These are phyloP conservation scores for Pyrrhoderma lamaoense DNA, from an alignment of 1,284 basidiomycete species.

Conservation along the genomic window DNA sequence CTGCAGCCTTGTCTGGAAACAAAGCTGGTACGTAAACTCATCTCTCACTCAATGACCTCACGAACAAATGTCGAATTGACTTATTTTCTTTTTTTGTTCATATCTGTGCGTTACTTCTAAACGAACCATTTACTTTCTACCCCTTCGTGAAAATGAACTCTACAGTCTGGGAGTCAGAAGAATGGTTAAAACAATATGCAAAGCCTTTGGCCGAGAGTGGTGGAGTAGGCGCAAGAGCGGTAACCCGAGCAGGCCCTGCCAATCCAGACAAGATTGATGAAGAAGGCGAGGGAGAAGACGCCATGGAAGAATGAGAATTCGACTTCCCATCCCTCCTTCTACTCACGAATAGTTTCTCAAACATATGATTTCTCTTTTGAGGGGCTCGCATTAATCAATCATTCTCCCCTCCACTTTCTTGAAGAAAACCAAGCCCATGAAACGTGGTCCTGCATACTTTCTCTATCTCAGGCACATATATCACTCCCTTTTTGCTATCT, in stretches of 20 bases:
- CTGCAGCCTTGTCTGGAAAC: constrained; percentile 57
- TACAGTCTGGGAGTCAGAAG: constrained; percentile 80
- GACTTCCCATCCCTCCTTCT: no score
- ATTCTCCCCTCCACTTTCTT: no score
- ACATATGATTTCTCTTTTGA: no score
- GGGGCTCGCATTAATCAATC: no score
- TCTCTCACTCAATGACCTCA: neutral
- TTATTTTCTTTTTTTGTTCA: constrained; percentile 8
- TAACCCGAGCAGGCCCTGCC: constrained; percentile 36
- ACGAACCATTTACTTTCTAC: neutral
- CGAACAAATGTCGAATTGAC: no score
- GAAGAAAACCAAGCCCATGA: no score
- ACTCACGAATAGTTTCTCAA: no score
- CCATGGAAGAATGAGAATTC: constrained; percentile 50
- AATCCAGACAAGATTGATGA: constrained; percentile 23
- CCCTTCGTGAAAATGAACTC: neutral
- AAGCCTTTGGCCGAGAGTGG: constrained; percentile 67
- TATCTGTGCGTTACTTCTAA: constrained; percentile 7
- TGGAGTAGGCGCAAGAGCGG: constrained; percentile 39
- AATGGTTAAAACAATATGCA: constrained; percentile 68
- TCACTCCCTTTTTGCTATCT: no score
- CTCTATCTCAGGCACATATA: no score
- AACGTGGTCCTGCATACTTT: no score
- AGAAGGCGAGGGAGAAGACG: constrained; percentile 32
- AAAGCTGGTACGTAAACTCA: constrained; percentile 52